phyloP scores from a whole-genome alignment of 768 basidiomycete genomes.

The Trichaptum fuscoviolaceum region DNA sequence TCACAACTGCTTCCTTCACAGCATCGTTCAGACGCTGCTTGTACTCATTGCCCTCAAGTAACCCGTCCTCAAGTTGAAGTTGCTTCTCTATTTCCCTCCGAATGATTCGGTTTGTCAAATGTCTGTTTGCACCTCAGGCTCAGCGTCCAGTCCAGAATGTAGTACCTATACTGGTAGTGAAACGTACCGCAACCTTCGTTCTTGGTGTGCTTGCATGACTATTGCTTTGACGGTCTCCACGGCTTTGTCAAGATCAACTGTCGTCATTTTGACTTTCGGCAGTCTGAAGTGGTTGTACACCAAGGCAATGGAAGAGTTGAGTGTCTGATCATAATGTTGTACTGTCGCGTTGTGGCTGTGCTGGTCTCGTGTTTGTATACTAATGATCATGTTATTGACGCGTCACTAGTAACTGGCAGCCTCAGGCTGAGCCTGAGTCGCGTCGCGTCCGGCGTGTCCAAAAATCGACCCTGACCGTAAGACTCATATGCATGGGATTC shows the following conservation, averaged over 20 bases:
- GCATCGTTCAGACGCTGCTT: constrained; percentile 42
- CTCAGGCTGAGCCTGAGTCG: no score
- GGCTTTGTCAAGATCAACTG: background rate
- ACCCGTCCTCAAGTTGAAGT: constrained; percentile 38
- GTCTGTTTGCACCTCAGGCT: constrained; percentile 21
- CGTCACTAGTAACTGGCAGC: no score
- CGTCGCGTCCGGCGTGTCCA: no score
- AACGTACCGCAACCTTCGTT: constrained; percentile 2
- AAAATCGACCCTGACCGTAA: no score
- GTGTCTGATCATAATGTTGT: no score
- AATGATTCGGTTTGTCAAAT: constrained; percentile 44
- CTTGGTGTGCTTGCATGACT: constrained; percentile 5
- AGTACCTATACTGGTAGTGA: background rate
- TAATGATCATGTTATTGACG: no score
- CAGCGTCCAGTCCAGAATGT: background rate
- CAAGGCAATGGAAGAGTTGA: no score
- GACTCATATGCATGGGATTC: no score
- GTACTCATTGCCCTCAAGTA: constrained; percentile 38
- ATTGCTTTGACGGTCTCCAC: background rate
- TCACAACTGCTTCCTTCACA: constrained; percentile 33
- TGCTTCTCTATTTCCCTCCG: constrained; percentile 44
- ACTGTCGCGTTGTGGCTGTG: no score
- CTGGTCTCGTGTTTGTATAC: no score
- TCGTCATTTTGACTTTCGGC: background rate
- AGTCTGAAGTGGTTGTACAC: no score